Evolutionary conservation across 2,329 filamentous ascomycete genomes (phyloP).

Genomic region (Aspergillus pseudotamarii): DNA sequence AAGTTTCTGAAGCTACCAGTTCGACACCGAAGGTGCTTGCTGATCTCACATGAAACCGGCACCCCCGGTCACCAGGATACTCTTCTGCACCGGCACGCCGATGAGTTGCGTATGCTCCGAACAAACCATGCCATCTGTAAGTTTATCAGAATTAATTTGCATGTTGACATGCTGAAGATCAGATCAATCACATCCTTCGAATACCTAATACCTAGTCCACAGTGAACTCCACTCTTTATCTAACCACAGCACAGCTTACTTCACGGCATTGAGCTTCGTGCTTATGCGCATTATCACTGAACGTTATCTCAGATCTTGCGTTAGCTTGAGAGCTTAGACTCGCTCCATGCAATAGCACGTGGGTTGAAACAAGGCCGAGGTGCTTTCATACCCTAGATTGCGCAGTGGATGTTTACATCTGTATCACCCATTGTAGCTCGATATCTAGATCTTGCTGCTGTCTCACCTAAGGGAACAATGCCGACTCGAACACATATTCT

Average conservation of each 20-base stretch:
- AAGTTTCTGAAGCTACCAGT: no score
- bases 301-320: neutral
- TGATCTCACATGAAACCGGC: no score
- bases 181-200: no score
- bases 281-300: no score
- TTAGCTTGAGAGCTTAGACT: neutral
- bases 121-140: neutral
- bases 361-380: no score
- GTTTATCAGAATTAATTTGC: neutral
- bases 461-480: neutral
- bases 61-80: conserved; percentile 5
- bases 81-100: neutral
- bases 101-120: neutral
- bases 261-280: no score
- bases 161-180: neutral
- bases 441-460: neutral
- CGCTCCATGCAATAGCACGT: neutral
- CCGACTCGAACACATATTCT: neutral
- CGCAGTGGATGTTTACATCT: neutral
- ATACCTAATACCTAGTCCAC: no score
- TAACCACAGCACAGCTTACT: neutral
- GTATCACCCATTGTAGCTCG: neutral
- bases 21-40: no score
- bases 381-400: neutral
- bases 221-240: neutral